phyloP scores from a whole-genome alignment of 192 early-diverging fungal genomes.

The Coemansia guatemalensis region DNA sequence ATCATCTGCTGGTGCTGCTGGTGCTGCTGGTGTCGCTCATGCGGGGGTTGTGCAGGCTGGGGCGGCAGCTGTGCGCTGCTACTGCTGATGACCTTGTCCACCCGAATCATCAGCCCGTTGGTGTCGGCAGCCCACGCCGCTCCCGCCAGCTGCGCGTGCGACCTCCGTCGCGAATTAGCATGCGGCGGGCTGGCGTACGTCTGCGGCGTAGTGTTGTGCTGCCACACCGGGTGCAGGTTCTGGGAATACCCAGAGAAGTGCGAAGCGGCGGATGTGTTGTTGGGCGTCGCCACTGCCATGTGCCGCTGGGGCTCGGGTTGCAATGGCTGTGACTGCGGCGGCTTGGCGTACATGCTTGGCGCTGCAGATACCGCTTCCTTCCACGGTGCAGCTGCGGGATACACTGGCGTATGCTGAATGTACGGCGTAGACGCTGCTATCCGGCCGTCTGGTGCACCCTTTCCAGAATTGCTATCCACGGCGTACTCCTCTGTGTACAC shows the following conservation, averaged over 20 bases:
- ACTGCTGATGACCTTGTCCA: background rate
- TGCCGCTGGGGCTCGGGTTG: slow-evolving; percentile 6
- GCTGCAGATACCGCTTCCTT: background rate
- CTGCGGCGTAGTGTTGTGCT: slow-evolving; percentile 38
- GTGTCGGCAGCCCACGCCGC: slow-evolving; percentile 9
- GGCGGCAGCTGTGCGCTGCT: background rate
- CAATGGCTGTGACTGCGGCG: background rate
- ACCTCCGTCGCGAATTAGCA: slow-evolving; percentile 2
- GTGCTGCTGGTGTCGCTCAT: slow-evolving; percentile 8
- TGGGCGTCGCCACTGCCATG: background rate
- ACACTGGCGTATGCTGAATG: background rate
- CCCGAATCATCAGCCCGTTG: slow-evolving; percentile 14
- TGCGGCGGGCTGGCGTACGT: slow-evolving; percentile 5
- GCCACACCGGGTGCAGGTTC: slow-evolving; percentile 34
- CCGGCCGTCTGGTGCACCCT: background rate
- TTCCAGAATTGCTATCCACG: background rate
- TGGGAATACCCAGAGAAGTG: too few species aligned
- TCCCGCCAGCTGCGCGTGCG: background rate
- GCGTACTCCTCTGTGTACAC: background rate
- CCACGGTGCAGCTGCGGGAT: background rate
- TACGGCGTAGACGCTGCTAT: background rate
- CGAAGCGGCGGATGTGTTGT: background rate
- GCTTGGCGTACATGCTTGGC: background rate
- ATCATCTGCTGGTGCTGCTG: slow-evolving; percentile 1
- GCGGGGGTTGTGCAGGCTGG: slow-evolving; percentile 1